These are phyloP conservation scores for Aspergillus awamori DNA, from an alignment of 2,329 filamentous ascomycete species.

Conservation along the genomic window DNA sequence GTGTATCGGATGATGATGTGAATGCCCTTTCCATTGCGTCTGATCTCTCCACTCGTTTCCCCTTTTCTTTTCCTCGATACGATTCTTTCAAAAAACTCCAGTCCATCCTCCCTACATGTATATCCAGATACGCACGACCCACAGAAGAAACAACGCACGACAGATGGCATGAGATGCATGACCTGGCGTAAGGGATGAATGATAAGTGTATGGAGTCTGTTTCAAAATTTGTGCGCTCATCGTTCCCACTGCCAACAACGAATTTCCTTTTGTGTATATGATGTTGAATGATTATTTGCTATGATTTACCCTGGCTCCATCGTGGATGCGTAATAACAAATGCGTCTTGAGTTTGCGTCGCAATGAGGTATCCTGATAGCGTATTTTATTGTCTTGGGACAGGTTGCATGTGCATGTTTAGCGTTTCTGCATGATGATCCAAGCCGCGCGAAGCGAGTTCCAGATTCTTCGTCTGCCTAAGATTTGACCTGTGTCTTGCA, in stretches of 20 bases:
- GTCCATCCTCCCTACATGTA: background rate
- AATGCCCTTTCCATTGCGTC: constrained; percentile 20
- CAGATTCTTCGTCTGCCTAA: background rate
- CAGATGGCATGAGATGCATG: constrained; percentile 5
- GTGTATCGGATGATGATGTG: constrained; percentile 45
- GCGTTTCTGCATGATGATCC: background rate
- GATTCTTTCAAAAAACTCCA: constrained; percentile 12
- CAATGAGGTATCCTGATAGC: background rate
- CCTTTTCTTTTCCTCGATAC: constrained; percentile 13
- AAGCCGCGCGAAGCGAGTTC: background rate
- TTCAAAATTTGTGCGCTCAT: background rate
- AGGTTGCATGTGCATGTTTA: background rate
- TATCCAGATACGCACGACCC: background rate
- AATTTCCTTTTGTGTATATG: constrained; percentile 2
- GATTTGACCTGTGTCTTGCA: constrained; percentile 8
- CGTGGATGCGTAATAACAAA: background rate
- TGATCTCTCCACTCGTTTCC: constrained; percentile 10
- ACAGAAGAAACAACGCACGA: background rate
- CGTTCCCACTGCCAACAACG: constrained; percentile 2
- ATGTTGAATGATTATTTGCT: constrained; percentile 6
- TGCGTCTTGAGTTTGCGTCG: background rate
- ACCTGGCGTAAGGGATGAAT: constrained; percentile 4
- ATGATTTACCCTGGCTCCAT: background rate
- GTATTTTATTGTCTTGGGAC: background rate
- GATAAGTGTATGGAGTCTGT: background rate